Percentiles rank a stretch among this genome's conserved stretches.
Conservation (phyloP, 2,329 filamentous ascomycete species). For the Cryphonectria nitschkei region DNA sequence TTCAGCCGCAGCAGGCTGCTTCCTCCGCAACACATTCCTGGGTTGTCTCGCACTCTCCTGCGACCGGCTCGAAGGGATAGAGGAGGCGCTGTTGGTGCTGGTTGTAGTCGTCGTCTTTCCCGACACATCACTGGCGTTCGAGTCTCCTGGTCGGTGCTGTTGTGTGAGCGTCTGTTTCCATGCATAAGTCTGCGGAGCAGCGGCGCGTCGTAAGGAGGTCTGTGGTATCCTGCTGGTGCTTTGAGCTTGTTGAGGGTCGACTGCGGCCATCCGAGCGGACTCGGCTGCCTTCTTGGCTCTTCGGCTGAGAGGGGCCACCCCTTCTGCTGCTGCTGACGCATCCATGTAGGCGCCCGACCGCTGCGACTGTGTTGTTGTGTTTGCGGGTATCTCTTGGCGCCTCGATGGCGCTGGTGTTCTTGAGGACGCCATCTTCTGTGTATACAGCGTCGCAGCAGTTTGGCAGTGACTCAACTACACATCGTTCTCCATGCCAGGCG, state of each 20-base stretch:
- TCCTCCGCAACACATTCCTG: constrained; percentile 53
- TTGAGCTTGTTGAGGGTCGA: constrained; percentile 26
- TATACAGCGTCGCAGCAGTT: constrained; percentile 28
- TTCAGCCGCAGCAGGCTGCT: constrained; percentile 51
- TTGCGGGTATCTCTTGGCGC: constrained; percentile 34
- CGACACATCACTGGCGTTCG: constrained; percentile 40
- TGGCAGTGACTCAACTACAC: constrained; percentile 26
- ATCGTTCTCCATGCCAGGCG: constrained; percentile 11
- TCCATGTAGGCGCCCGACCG: constrained; percentile 37
- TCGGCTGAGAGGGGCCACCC: constrained; percentile 33
- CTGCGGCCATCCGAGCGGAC: constrained; percentile 24
- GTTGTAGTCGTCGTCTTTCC: constrained; percentile 37
- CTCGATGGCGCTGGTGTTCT: constrained; percentile 35
- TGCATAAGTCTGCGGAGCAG: constrained; percentile 30
- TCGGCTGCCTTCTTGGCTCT: constrained; percentile 36
- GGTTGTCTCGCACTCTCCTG: constrained; percentile 39
- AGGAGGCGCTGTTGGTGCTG: constrained; percentile 38
- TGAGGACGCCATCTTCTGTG: constrained; percentile 40
- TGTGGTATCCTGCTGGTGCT: constrained; percentile 43
- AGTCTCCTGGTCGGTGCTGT: constrained; percentile 49
- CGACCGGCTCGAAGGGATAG: constrained; percentile 41
- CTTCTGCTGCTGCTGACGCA: constrained; percentile 34
- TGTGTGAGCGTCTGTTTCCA: constrained; percentile 45
- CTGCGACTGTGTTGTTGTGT: constrained; percentile 33
- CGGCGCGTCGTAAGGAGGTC: constrained; percentile 37